phyloP scores from a whole-genome alignment of 306 rosid species.

The Cucurbita ficifolia region DNA sequence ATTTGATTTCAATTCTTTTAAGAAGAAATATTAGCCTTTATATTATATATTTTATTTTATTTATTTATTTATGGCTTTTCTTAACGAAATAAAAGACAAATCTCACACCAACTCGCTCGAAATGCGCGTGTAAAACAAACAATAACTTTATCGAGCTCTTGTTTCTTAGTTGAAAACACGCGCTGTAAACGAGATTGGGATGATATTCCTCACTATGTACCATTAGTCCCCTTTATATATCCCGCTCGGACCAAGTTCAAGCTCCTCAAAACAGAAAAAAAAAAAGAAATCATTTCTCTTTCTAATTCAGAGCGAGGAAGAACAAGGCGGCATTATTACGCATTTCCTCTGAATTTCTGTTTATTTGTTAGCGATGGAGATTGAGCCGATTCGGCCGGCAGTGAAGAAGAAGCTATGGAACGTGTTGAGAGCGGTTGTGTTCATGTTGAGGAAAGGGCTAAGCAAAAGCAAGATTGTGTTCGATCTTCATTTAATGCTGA shows the following conservation, averaged over 20 bases:
- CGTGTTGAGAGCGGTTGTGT: slow-evolving; percentile 33
- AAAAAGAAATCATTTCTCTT: not conserved
- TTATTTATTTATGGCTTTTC: not conserved
- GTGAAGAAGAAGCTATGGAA: slow-evolving; percentile 53
- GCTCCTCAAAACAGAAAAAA: not conserved
- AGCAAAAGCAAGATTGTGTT: slow-evolving; percentile 42
- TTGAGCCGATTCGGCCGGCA: slow-evolving; percentile 25
- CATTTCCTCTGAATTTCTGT: not conserved
- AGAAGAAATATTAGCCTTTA: not conserved
- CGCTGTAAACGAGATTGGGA: not conserved
- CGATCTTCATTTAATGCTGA: slow-evolving; percentile 39
- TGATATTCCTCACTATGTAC: too few species aligned
- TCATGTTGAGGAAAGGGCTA: slow-evolving; percentile 55
- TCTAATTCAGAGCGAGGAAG: not conserved
- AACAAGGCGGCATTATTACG: not conserved
- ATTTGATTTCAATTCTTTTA: not conserved
- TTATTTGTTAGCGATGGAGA: slow-evolving; percentile 29
- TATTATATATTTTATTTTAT: not conserved
- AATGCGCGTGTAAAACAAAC: not conserved
- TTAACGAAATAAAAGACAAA: not conserved
- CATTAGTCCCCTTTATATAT: not conserved
- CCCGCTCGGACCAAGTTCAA: not conserved
- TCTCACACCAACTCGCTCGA: not conserved
- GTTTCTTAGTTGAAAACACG: not conserved
- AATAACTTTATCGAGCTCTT: not conserved